phyloP scores from a whole-genome alignment of 768 basidiomycete genomes.

The Phallus indusiatus region DNA sequence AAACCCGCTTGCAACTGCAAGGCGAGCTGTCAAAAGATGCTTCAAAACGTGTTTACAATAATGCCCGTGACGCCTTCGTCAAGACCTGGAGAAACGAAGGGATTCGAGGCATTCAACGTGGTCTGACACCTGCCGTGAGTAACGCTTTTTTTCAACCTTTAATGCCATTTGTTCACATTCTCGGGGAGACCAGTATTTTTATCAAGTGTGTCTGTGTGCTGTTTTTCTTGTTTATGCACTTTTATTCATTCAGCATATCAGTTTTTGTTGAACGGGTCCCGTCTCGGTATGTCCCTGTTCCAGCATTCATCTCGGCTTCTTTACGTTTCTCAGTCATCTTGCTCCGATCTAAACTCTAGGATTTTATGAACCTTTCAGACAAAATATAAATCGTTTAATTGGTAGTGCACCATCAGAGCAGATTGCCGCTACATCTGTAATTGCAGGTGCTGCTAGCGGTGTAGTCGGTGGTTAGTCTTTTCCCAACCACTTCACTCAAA shows the following conservation, averaged over 20 bases:
- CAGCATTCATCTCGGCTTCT: neutral
- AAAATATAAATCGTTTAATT: slow-evolving; percentile 53
- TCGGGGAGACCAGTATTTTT: slow-evolving; percentile 57
- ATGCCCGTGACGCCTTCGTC: slow-evolving; percentile 73
- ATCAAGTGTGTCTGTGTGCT: slow-evolving; percentile 54
- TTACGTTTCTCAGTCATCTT: neutral
- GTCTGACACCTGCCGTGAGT: slow-evolving; percentile 79
- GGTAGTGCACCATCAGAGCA: slow-evolving; percentile 59
- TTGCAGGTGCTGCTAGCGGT: slow-evolving; percentile 85
- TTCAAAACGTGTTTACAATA: slow-evolving; percentile 72
- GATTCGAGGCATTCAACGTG: slow-evolving; percentile 84
- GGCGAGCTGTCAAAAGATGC: slow-evolving; percentile 82
- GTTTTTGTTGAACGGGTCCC: slow-evolving; percentile 88
- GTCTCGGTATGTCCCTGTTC: slow-evolving; percentile 48
- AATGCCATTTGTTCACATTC: neutral
- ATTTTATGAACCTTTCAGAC: slow-evolving; percentile 91
- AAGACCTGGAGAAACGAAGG: slow-evolving; percentile 92
- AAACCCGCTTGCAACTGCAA: slow-evolving; percentile 92
- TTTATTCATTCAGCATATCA: slow-evolving; percentile 22
- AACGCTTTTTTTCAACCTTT: neutral
- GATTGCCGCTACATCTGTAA: slow-evolving; percentile 64
- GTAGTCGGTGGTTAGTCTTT: slow-evolving; percentile 67
- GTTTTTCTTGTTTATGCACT: neutral
- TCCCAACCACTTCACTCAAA: neutral
- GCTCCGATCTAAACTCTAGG: slow-evolving; percentile 35